Base-by-base conservation (phyloP, 164 flowering plant species). In the Vitis riparia region DNA sequence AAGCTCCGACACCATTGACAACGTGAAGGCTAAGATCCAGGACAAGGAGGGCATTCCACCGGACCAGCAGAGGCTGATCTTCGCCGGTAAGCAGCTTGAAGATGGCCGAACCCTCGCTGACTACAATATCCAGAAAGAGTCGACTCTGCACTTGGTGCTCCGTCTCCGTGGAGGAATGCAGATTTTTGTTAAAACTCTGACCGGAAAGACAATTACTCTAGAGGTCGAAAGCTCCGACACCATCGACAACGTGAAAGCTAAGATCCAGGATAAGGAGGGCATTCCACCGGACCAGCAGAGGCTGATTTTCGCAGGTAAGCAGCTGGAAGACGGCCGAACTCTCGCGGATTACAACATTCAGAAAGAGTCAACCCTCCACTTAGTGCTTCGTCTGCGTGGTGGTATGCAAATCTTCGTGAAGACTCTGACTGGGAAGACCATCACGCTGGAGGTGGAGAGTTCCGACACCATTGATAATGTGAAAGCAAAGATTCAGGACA, bases 11-110 rank as follows among this genome's bases (percentile, higher is more conserved):
- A 73, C 76, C 29, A 73, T 73, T 23, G 76, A 73, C 52, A 73
- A 73, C 15, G 76, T 73, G 49, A 68, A 68, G 68, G 72, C 76
- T 0, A 73, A 73, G 17, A 73, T 73, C 53, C 76, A 73, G 51
- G 76, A 73, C 68, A 73, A 73, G 59, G 76, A 73, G 48, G 76
- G 76, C 0, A 73, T 73, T 17, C 76, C 76, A 1, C 76, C 76
- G 5, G 76, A 73, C 65, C 76, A 73, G 72, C 76, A 73, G 68
- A 68, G 76, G 56, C 27, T 73, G 50, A 73, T 73, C 71, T 73
- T 73, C 51, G 76, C 76, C 8, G 76, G 76, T 0, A 73, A 73
- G 68, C 76, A 73, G 64, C 64, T 73, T 5, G 76, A 73, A 32
- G 76, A 73, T 58, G 76, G 76, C 8, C 55, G 76, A 29, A 73